Evolutionary conservation across 805 yeast genomes (phyloP).

Genomic region (Ogataea pignaliae): DNA sequence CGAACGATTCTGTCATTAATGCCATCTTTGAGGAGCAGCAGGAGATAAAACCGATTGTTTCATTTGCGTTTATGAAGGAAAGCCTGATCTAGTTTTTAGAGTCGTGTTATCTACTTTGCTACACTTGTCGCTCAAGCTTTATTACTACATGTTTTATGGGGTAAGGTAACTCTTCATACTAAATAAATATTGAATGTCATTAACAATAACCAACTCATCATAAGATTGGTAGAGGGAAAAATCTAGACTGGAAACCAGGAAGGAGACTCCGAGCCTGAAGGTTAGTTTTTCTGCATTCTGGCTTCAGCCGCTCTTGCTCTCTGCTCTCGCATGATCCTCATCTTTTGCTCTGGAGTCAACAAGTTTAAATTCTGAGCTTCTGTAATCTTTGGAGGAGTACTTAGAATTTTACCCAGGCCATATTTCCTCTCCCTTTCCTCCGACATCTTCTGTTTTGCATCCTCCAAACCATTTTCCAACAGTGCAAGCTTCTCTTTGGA

Average conservation of each 20-base stretch:
- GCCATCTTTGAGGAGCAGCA: slow-evolving; percentile 23
- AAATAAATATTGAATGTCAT: too few relatives aligned
- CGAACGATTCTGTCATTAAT: slow-evolving; percentile 23
- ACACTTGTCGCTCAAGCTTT: not conserved
- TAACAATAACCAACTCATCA: too few relatives aligned
- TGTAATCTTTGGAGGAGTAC: slow-evolving; percentile 10
- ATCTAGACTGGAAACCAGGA: too few relatives aligned
- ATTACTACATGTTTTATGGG: slow-evolving; percentile 4
- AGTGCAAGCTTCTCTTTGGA: slow-evolving; percentile 35
- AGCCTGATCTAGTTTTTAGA: too few relatives aligned
- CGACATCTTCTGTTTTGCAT: slow-evolving; percentile 36
- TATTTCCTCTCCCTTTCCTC: slow-evolving; percentile 21
- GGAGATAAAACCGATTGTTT: slow-evolving; percentile 25
- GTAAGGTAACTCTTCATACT: too few relatives aligned
- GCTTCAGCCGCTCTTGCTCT: slow-evolving; percentile 97
- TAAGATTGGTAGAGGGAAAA: too few relatives aligned
- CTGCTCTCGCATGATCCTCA: slow-evolving; percentile 84
- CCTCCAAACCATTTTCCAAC: slow-evolving; percentile 41
- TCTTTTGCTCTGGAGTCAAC: slow-evolving; percentile 67
- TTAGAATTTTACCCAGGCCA: slow-evolving; percentile 34
- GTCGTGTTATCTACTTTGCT: too few relatives aligned
- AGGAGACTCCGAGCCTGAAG: too few relatives aligned
- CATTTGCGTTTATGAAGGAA: slow-evolving; percentile 37
- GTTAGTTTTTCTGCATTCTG: slow-evolving; percentile 42
- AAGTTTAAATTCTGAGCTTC: slow-evolving; percentile 50